Conservation (phyloP, 768 basidiomycete species). For the Xerocomus brunneocitrinus region DNA sequence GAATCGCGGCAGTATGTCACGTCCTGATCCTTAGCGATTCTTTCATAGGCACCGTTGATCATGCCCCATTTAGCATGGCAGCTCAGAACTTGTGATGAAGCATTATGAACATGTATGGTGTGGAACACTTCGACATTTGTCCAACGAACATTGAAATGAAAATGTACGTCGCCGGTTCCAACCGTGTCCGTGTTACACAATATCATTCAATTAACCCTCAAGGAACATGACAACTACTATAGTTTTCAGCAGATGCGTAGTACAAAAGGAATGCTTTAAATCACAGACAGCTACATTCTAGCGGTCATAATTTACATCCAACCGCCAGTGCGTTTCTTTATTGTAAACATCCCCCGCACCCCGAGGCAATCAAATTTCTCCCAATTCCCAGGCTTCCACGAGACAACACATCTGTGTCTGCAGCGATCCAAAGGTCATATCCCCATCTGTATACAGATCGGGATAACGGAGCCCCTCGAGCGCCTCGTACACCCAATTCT, state of each 20-base stretch:
- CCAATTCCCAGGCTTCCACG: slow-evolving; percentile 28
- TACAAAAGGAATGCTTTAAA: not conserved
- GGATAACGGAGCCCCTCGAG: slow-evolving; percentile 11
- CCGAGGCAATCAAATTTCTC: slow-evolving; percentile 15
- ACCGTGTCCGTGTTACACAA: no score
- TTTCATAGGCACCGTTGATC: no score
- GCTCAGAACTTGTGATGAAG: no score
- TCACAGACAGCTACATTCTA: not conserved
- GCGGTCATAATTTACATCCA: not conserved
- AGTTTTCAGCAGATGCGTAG: not conserved
- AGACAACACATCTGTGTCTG: slow-evolving; percentile 25
- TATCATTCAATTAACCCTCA: no score
- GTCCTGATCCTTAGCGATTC: no score
- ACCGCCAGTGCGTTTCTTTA: not conserved
- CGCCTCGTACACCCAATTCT: slow-evolving; percentile 26
- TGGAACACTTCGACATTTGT: no score
- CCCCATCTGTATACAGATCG: slow-evolving; percentile 14
- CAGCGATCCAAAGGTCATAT: slow-evolving; percentile 11
- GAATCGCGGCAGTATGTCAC: no score
- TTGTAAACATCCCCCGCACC: not conserved
- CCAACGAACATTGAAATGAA: no score
- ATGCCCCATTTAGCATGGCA: no score
- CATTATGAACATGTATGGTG: no score
- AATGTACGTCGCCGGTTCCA: no score
- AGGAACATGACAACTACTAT: not conserved